Percentiles rank a stretch among this genome's conserved stretches.
Conservation (phyloP, 768 basidiomycete species). For the Pulveroboletus sp. region DNA sequence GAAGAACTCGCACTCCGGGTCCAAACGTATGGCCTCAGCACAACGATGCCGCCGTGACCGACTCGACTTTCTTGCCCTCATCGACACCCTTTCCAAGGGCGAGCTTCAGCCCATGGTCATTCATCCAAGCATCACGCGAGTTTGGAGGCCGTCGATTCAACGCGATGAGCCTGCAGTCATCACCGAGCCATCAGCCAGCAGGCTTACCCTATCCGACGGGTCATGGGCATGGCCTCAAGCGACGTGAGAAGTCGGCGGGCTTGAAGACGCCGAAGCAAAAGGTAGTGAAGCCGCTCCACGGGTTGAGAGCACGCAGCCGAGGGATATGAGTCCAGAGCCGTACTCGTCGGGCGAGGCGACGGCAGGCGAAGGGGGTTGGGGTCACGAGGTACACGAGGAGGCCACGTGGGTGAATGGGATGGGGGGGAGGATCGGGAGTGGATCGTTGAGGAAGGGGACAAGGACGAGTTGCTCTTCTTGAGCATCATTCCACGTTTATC, state of each 20-base stretch:
- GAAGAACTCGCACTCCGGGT: slow-evolving; percentile 72
- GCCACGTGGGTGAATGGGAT: slow-evolving; percentile 34
- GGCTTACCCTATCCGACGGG: slow-evolving; percentile 49
- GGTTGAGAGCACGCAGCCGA: slow-evolving; percentile 79
- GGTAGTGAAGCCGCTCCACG: slow-evolving; percentile 65
- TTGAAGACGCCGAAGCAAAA: slow-evolving; percentile 32
- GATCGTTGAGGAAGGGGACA: slow-evolving; percentile 70
- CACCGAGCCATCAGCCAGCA: slow-evolving; percentile 33
- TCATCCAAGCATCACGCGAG: slow-evolving; percentile 54
- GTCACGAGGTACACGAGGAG: slow-evolving; percentile 39
- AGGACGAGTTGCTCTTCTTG: slow-evolving; percentile 68
- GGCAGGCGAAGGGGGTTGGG: slow-evolving; percentile 60
- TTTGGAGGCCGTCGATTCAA: slow-evolving; percentile 44
- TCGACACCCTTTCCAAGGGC: slow-evolving; percentile 68
- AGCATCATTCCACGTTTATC: slow-evolving; percentile 73
- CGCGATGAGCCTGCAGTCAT: slow-evolving; percentile 55
- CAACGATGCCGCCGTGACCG: slow-evolving; percentile 60
- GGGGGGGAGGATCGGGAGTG: slow-evolving; percentile 54
- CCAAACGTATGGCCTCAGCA: slow-evolving; percentile 72
- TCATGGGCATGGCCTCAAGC: slow-evolving; percentile 44
- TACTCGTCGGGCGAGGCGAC: slow-evolving; percentile 78
- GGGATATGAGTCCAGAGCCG: slow-evolving; percentile 77
- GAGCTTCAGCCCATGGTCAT: slow-evolving; percentile 70
- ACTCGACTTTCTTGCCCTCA: slow-evolving; percentile 76
- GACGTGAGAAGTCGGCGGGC: slow-evolving; percentile 39